Percentiles rank a stretch among this genome's conserved stretches.
Evolutionary conservation across 2,329 filamentous ascomycete genomes (phyloP).

Genomic region (Chrysosporium queenslandicum): DNA sequence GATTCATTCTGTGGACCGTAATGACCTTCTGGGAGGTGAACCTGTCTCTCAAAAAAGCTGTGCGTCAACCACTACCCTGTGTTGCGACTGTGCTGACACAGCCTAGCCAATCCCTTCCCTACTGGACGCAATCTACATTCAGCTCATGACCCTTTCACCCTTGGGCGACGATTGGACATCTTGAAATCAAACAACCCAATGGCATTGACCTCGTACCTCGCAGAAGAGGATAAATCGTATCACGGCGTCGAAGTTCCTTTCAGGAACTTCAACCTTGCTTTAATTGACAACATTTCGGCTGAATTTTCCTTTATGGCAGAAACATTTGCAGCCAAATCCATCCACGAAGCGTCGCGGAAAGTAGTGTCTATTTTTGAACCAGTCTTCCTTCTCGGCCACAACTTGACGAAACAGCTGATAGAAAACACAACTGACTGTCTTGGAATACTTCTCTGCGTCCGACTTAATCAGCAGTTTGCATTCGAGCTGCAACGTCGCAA

Average conservation of each 20-base stretch:
- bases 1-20: constrained; percentile 70
- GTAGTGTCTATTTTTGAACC: constrained; percentile 84
- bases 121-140: constrained; percentile 31
- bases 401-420: constrained; percentile 64
- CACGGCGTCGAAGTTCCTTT: constrained; percentile 89
- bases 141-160: constrained; percentile 72
- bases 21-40: constrained; percentile 73
- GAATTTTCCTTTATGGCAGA: constrained; percentile 90
- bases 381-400: constrained; percentile 73
- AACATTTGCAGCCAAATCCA: constrained; percentile 74
- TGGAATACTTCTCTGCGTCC: constrained; percentile 80
- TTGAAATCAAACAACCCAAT: constrained; percentile 62
- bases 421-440: constrained; percentile 72
- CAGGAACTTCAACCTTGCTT: constrained; percentile 84
- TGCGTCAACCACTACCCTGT: constrained; percentile 14
- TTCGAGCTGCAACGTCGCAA: constrained; percentile 90
- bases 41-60: constrained; percentile 55
- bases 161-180: constrained; percentile 77
- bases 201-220: constrained; percentile 76
- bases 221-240: constrained; percentile 74
- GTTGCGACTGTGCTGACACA: background rate
- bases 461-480: constrained; percentile 84
- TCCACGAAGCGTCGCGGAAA: constrained; percentile 66
- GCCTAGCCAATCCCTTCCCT: constrained; percentile 30
- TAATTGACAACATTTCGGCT: constrained; percentile 86